Evolutionary conservation across 2,329 filamentous ascomycete species (phyloP).

Genomic region (Tolypocladium tundrense): DNA sequence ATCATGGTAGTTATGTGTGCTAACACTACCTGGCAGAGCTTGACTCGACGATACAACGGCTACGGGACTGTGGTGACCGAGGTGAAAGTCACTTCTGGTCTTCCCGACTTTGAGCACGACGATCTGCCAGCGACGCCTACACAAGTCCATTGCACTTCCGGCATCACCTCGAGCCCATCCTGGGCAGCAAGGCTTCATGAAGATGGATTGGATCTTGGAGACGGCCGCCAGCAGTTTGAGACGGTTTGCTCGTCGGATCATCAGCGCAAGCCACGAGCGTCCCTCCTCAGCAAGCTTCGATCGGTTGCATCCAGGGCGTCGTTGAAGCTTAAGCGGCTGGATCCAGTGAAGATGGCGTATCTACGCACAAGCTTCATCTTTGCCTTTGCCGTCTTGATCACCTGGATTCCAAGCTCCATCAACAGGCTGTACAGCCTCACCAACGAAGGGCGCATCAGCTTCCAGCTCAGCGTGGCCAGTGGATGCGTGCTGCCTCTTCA

Average conservation of each 20-base stretch:
- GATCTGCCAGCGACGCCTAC: constrained; percentile 5
- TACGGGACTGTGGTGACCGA: constrained; percentile 41
- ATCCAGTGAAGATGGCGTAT: constrained; percentile 50
- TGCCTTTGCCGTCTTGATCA: constrained; percentile 47
- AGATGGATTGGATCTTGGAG: constrained; percentile 5
- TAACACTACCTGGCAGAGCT: constrained; percentile 14
- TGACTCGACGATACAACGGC: constrained; percentile 17
- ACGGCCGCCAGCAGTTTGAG: constrained; percentile 15
- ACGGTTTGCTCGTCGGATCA: constrained; percentile 18
- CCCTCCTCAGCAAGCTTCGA: constrained; percentile 12
- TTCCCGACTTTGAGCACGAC: constrained; percentile 6
- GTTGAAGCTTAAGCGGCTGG: constrained; percentile 23
- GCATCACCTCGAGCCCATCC: background rate
- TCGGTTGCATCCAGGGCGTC: constrained; percentile 17
- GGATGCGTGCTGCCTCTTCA: constrained; percentile 66
- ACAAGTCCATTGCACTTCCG: constrained; percentile 2
- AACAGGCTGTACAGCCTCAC: constrained; percentile 63
- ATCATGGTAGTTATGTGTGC: background rate
- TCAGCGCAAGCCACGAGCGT: constrained; percentile 3
- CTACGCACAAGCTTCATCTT: constrained; percentile 52
- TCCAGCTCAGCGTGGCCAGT: constrained; percentile 56
- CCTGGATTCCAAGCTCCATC: constrained; percentile 56
- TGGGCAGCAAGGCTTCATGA: background rate
- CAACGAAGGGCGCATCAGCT: constrained; percentile 38
- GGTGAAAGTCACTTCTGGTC: constrained; percentile 30